Conservation (phyloP, 2,329 filamentous ascomycete species). For the Sordariomycetes sp. region DNA sequence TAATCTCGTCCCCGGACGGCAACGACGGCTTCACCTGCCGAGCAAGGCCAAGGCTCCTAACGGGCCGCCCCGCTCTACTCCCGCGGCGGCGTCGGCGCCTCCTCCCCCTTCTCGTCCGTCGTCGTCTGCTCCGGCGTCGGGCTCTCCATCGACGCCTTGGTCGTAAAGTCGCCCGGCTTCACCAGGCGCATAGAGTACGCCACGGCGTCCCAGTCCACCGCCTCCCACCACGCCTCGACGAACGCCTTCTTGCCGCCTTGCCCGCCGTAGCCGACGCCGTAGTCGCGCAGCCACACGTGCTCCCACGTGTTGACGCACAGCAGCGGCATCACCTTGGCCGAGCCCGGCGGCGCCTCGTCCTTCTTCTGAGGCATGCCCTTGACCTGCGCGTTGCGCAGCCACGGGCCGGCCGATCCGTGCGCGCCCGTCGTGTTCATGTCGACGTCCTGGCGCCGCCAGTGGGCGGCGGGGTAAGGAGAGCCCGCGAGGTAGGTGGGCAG, state of each 20-base stretch:
- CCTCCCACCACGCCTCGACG: conserved; percentile 74
- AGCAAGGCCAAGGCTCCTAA: neutral
- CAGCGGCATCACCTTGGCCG: conserved; percentile 58
- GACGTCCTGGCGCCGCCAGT: conserved; percentile 57
- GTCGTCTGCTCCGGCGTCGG: conserved; percentile 1
- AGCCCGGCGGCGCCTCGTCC: conserved; percentile 42
- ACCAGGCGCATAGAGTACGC: conserved; percentile 13
- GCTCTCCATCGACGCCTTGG: neutral
- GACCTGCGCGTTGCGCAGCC: conserved; percentile 13
- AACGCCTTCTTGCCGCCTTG: conserved; percentile 62
- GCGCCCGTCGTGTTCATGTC: conserved; percentile 56
- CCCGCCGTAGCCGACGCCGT: conserved; percentile 42
- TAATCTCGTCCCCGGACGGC: too few species aligned
- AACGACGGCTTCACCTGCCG: too few species aligned
- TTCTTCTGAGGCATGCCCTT: conserved; percentile 11
- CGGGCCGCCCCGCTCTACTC: neutral
- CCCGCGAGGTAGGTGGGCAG: conserved; percentile 86
- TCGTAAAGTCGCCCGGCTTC: neutral
- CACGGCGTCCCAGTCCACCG: conserved; percentile 75
- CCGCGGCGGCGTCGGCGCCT: neutral
- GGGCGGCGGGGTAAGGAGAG: conserved; percentile 72
- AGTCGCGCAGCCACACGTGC: conserved; percentile 82
- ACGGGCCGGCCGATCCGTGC: conserved; percentile 20
- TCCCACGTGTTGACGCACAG: conserved; percentile 95
- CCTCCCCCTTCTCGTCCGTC: neutral